Base-by-base conservation (phyloP, 192 early-diverging fungal genomes). In the Entophlyctis helioformis region DNA sequence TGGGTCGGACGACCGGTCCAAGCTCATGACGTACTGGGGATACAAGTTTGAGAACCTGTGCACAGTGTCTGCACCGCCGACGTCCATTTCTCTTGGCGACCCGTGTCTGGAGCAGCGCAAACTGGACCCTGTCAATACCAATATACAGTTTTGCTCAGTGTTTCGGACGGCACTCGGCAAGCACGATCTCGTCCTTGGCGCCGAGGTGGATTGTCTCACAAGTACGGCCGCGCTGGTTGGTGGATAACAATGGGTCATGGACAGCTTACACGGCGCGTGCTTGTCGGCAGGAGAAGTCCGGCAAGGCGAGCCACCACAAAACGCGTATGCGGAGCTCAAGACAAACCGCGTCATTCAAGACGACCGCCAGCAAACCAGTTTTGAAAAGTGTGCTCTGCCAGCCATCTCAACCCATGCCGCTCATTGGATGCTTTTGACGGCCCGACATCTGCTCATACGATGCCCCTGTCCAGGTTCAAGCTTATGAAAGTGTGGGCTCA, bases 401-500 rank as follows among this genome's bases (percentile, higher is more conserved):
- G 10, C 5, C 18, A 3, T 9, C 16, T n/a, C 38, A 32, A 23
- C 27, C 44, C 2, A 31, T 32, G 15, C 29, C 0, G 15, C 16
- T 1, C 11, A 35, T n/a, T 15, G 18, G 8, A 5, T 31, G 26
- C 4, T n/a, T n/a, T n/a, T n/a, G n/a, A n/a, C n/a, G n/a, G n/a
- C n/a, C n/a, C n/a, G n/a, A n/a, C n/a, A n/a, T n/a, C n/a, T n/a
- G n/a, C n/a, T n/a, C n/a, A n/a, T n/a, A n/a, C 7, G 5, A 9
- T 11, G 11, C 22, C 10, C 20, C 20, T 43, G 8, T 18, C 10
- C 44, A 83, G 80, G 23, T 61, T 69, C 64, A 98, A 98, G 59
- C 63, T 98, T 42, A 50, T 95, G 0, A 86, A 87, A 48, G 84
- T 85, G 49, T 98, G 88, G 82, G 85, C 87, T 3, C 94, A 98